Conservation (phyloP, 2,329 filamentous ascomycete species). For the Fusarium sp. region DNA sequence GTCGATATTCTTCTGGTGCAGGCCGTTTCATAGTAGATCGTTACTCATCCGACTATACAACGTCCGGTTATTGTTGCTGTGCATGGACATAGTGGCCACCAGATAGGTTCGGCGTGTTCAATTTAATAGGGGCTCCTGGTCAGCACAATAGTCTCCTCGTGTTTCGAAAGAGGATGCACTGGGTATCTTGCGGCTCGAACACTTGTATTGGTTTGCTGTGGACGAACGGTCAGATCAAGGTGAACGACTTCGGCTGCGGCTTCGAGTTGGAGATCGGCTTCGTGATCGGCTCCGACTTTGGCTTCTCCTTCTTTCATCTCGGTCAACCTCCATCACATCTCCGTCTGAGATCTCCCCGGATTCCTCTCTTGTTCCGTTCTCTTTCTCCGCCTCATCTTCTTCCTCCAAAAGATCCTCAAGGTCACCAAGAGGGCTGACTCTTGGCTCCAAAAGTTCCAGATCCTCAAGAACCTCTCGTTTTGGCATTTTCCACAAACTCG, state of each 20-base stretch:
- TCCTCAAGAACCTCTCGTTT: constrained; percentile 86
- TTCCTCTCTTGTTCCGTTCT: constrained; percentile 52
- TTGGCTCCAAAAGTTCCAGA: constrained; percentile 84
- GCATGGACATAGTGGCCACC: neutral
- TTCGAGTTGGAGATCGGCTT: constrained; percentile 24
- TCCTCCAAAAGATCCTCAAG: constrained; percentile 77
- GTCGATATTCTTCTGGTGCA: too few relatives aligned
- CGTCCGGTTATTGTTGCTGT: neutral
- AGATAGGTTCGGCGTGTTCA: neutral
- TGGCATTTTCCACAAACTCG: constrained; percentile 91
- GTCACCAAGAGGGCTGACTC: constrained; percentile 84
- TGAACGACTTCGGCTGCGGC: constrained; percentile 41
- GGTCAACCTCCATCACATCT: constrained; percentile 56
- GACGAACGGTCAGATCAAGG: constrained; percentile 38
- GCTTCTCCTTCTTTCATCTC: constrained; percentile 43
- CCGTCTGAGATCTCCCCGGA: constrained; percentile 54
- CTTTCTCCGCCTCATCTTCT: constrained; percentile 60
- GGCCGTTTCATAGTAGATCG: too few relatives aligned
- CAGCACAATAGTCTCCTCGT: too few relatives aligned
- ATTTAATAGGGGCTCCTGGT: neutral
- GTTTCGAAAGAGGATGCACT: neutral
- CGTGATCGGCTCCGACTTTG: constrained; percentile 37
- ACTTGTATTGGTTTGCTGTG: neutral
- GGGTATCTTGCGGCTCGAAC: neutral
- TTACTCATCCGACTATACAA: too few relatives aligned